Conservation (phyloP, 106 monocot species). For the Triglochin maritima region DNA sequence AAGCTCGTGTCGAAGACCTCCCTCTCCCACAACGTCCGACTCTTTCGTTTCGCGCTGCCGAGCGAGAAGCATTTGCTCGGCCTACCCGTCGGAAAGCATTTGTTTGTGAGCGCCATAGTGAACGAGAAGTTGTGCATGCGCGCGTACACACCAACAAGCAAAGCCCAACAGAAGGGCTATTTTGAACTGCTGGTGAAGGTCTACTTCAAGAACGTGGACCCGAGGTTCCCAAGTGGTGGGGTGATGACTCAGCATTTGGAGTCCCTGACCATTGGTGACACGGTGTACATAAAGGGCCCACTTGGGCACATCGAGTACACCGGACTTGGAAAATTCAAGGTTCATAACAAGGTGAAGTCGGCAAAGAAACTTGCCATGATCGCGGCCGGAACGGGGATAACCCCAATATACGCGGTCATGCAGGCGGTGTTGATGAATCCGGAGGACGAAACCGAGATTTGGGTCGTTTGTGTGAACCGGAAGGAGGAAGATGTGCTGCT, state of each 20-base stretch:
- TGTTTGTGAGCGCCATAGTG: constrained; percentile 50
- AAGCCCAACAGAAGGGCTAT: constrained; percentile 43
- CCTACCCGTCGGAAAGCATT: constrained; percentile 68
- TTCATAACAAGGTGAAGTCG: constrained; percentile 37
- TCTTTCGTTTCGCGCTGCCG: constrained; percentile 71
- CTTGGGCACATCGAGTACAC: constrained; percentile 73
- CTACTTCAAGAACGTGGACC: constrained; percentile 51
- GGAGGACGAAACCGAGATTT: constrained; percentile 62
- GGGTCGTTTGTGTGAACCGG: constrained; percentile 65
- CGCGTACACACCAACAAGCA: constrained; percentile 73
- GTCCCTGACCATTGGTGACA: constrained; percentile 36
- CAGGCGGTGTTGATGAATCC: constrained; percentile 67
- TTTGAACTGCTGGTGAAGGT: constrained; percentile 65
- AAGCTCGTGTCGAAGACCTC: constrained; percentile 35
- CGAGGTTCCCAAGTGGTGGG: constrained; percentile 60
- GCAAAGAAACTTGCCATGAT: constrained; percentile 60
- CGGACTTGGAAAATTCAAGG: constrained; percentile 49
- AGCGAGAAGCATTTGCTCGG: constrained; percentile 44
- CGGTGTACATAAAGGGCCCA: constrained; percentile 62
- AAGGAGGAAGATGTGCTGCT: constrained; percentile 74
- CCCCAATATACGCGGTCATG: constrained; percentile 78
- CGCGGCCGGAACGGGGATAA: constrained; percentile 81
- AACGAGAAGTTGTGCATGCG: constrained; percentile 75
- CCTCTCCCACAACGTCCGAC: constrained; percentile 47
- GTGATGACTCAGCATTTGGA: constrained; percentile 72